Percentiles rank a stretch among this genome's conserved stretches.
Conservation (phyloP, 177 flowering plant genomes). For the Vitis hybrid region DNA sequence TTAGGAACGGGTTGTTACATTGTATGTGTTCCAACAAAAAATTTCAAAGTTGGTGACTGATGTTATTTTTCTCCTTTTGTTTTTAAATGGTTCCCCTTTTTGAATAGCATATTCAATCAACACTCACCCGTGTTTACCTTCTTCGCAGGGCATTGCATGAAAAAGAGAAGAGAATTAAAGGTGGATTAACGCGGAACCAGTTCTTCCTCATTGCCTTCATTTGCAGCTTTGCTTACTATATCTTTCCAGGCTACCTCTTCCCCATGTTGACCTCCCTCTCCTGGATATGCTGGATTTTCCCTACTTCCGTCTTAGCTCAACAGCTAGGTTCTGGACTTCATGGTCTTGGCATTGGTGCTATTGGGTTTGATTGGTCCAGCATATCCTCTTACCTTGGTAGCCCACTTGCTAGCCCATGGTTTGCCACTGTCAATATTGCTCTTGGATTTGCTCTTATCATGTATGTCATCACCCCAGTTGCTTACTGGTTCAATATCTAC, state of each 20-base stretch:
- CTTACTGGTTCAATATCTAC: constrained; percentile 62
- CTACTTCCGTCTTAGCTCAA: constrained; percentile 58
- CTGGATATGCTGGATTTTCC: constrained; percentile 72
- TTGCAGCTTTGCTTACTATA: constrained; percentile 70
- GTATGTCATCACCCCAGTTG: constrained; percentile 55
- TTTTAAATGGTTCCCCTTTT: too few species aligned
- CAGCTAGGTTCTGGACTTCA: constrained; percentile 78
- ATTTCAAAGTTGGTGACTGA: too few species aligned
- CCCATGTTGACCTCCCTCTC: constrained; percentile 57
- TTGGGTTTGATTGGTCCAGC: constrained; percentile 80
- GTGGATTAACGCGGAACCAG: constrained; percentile 53
- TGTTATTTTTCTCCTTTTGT: too few species aligned
- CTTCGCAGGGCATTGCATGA: constrained; percentile 68
- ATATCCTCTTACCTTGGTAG: constrained; percentile 70
- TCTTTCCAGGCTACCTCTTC: constrained; percentile 68
- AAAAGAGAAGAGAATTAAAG: constrained; percentile 50
- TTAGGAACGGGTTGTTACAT: too few species aligned
- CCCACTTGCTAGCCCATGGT: constrained; percentile 86
- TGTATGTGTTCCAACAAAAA: too few species aligned
- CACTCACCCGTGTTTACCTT: neutral
- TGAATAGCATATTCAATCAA: neutral
- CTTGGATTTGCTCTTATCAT: constrained; percentile 46
- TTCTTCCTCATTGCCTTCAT: constrained; percentile 66
- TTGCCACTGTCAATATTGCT: constrained; percentile 71
- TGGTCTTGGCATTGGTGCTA: constrained; percentile 65